Conservation (phyloP, 139 green algal species). For the Tetraselmis striata region DNA sequence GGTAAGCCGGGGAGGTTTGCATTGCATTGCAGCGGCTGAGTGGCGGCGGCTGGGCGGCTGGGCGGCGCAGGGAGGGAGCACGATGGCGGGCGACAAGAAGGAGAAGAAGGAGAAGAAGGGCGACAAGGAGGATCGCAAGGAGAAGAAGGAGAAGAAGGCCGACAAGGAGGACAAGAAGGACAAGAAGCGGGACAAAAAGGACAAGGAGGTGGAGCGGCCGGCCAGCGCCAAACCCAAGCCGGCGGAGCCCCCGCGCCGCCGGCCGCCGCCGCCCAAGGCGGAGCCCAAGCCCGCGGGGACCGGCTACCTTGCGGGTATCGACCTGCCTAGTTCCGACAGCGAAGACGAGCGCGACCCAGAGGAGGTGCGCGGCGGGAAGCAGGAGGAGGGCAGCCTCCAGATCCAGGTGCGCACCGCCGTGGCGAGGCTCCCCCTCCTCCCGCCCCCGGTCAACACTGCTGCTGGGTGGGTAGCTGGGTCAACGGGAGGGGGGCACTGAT, state of each 20-base stretch:
- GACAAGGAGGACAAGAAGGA: background rate
- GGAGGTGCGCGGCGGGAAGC: constrained; percentile 28
- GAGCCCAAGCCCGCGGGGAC: constrained; percentile 21
- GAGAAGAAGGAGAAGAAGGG: constrained; percentile 27
- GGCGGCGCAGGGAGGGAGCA: no score
- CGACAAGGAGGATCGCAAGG: constrained; percentile 17
- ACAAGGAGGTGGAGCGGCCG: constrained; percentile 8
- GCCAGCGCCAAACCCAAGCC: background rate
- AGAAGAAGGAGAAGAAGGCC: constrained; percentile 24
- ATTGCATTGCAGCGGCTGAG: no score
- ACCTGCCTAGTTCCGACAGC: constrained; percentile 75
- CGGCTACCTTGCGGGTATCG: constrained; percentile 85
- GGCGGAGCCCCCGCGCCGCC: background rate
- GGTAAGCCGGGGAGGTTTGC: no score
- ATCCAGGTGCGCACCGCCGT: background rate
- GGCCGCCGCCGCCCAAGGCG: constrained; percentile 21
- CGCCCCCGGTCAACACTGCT: no score
- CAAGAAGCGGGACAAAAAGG: background rate
- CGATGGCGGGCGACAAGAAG: constrained; percentile 16
- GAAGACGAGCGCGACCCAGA: constrained; percentile 52
- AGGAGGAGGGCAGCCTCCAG: constrained; percentile 35
- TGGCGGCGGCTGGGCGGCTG: no score
- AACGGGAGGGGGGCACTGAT: no score
- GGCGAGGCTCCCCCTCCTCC: background rate
- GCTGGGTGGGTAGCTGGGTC: no score